phyloP scores from a whole-genome alignment of 257 asterid genomes.

The Osmanthus fragrans region DNA sequence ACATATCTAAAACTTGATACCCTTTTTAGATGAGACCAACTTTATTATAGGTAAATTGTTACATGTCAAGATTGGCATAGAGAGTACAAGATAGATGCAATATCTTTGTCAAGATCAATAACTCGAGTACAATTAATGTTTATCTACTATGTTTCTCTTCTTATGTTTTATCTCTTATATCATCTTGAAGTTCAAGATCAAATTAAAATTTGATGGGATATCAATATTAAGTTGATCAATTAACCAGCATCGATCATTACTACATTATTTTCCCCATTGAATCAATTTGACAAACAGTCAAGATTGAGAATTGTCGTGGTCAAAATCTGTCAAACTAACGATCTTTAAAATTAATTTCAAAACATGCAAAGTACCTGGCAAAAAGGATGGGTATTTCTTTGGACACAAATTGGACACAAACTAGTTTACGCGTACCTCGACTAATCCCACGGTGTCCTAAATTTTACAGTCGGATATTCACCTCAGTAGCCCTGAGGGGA shows the following conservation, averaged over 20 bases:
- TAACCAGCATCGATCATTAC: neutral
- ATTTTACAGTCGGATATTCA: too few species aligned
- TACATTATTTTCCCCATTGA: neutral
- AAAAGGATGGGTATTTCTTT: too few species aligned
- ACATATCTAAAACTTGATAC: too few species aligned
- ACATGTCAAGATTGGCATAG: neutral
- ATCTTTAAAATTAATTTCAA: too few species aligned
- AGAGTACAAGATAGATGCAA: neutral
- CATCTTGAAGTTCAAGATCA: neutral
- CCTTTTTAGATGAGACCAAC: neutral
- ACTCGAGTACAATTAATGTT: neutral
- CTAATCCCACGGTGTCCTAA: too few species aligned
- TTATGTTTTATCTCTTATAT: neutral
- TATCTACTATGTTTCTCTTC: too few species aligned
- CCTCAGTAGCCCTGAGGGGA: too few species aligned
- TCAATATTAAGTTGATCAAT: neutral
- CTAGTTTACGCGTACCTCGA: too few species aligned
- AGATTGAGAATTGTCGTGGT: neutral
- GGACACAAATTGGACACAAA: neutral
- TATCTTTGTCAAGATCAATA: neutral
- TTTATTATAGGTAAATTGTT: neutral
- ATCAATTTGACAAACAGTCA: neutral
- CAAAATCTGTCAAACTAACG: neutral
- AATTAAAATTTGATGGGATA: neutral
- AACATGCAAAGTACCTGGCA: too few species aligned